Evolutionary conservation across 2,329 filamentous ascomycete species (phyloP).

Genomic region (Colletotrichum sp.): DNA sequence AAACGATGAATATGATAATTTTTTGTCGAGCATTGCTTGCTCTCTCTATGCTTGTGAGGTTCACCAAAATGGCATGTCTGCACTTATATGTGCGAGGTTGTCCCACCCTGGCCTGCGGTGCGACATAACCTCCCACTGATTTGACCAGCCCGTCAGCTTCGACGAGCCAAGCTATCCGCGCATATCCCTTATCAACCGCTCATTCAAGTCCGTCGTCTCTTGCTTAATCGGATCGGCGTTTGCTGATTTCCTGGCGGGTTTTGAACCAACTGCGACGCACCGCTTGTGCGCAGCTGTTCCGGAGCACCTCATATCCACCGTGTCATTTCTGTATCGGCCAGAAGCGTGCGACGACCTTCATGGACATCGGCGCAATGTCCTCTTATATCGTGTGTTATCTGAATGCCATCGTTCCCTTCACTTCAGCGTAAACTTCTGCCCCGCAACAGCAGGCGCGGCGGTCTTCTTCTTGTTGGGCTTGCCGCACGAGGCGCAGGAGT

Average conservation of each 20-base stretch:
- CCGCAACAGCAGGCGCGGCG: conserved; percentile 58
- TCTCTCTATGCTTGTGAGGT: background rate
- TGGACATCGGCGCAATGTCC: background rate
- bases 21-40: background rate
- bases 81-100: background rate
- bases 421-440: conserved; percentile 67
- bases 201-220: background rate
- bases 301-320: background rate
- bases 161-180: background rate
- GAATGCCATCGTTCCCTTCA: conserved; percentile 34
- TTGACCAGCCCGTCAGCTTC: background rate
- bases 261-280: background rate
- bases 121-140: background rate
- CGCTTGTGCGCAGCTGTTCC: background rate
- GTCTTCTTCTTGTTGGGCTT: conserved; percentile 59
- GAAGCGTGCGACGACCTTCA: background rate
- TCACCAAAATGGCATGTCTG: background rate
- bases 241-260: background rate
- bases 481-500: conserved; percentile 67
- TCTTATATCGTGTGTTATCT: background rate
- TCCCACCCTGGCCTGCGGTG: background rate
- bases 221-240: background rate
- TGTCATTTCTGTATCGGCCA: background rate
- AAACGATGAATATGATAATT: background rate
- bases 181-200: background rate